A percentile compares a stretch with the other conserved stretches of the same genome.
phyloP scores from a whole-genome alignment of 805 yeast genomes.

The Ogataea nonfermentans region DNA sequence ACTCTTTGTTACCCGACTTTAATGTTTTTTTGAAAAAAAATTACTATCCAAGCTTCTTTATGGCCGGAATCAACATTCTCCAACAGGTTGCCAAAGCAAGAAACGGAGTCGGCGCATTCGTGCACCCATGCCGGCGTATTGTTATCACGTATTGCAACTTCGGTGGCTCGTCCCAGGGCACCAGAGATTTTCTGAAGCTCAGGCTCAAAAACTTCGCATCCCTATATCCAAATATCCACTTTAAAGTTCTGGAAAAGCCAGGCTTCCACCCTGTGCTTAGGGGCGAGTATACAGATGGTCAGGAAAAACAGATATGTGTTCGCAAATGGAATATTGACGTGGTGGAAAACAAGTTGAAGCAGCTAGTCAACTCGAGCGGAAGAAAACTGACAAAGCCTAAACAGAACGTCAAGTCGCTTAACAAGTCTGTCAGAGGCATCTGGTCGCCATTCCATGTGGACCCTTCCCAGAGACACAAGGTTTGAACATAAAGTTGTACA shows the following conservation, averaged over 20 bases:
- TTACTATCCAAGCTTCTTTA: conserved; percentile 6
- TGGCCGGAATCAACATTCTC: conserved; percentile 53
- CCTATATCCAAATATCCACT: conserved; percentile 63
- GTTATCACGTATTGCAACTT: conserved; percentile 85
- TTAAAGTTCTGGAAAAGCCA: conserved; percentile 61
- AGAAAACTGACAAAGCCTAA: conserved; percentile 56
- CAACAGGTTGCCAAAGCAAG: conserved; percentile 59
- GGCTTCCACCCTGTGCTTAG: conserved; percentile 77
- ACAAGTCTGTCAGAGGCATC: conserved; percentile 87
- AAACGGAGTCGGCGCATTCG: conserved; percentile 74
- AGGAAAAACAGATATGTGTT: conserved; percentile 55
- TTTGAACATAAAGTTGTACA: conserved; percentile 29
- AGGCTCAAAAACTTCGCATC: conserved; percentile 56
- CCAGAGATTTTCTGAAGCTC: conserved; percentile 59
- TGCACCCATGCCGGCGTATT: conserved; percentile 72
- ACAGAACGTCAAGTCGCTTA: conserved; percentile 76
- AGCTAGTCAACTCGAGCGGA: conserved; percentile 71
- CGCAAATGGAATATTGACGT: conserved; percentile 64
- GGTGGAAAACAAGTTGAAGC: conserved; percentile 61
- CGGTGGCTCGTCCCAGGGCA: conserved; percentile 92
- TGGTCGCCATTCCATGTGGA: conserved; percentile 95
- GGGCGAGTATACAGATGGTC: conserved; percentile 51
- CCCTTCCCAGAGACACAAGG: conserved; percentile 46
- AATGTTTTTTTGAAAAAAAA: conserved; percentile 1
- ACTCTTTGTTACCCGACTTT: conserved; percentile 6